Base-by-base conservation (phyloP, 2,329 filamentous ascomycete genomes). In the Claviceps cyperi region DNA sequence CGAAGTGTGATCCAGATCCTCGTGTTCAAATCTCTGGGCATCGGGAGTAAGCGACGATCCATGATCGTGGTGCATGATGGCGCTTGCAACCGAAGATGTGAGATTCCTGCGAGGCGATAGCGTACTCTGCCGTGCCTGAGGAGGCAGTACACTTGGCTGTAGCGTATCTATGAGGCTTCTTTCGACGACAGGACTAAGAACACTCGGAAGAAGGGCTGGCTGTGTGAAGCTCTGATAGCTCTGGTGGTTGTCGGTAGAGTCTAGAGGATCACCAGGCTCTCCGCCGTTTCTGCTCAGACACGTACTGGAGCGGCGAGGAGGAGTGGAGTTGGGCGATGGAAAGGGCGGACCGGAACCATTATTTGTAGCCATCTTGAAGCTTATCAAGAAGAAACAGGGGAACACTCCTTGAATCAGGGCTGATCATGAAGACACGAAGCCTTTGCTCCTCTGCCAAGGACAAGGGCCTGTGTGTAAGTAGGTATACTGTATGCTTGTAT, bases 291-390 rank as follows among this genome's bases (percentile, higher is more conserved):
- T 50, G 55, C 56, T 46, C 32, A 58, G 47, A 37, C 61, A 60
- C 28, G 57, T 57, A 51, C 77, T 80, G 50, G 84, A 88, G 44
- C 81, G 87, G 54, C 85, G 77, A 3, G 82, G 81, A 19, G 86
- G 84, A 50, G 89, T 87, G 38, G 51, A 43, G 2, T 47, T 48
- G 45, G 51, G 41, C 46, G 51, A 41, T 2, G 49, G 17, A 6
- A 50, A 40, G 35, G 50, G 37, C 5, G 51, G 37, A 11, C 22
- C 38, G 22, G 22, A 28, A 9, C 5, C 4, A 21, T 13, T 43
- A 37, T 54, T 57, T 59, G 50, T 60, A 56, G 59, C 52, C 43
- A 45, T 45, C n/a, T 13, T 45, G 9, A 21, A 19, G 43, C 24
- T 3, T 8, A 32, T 32, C 5, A 21, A 11, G 14, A 44, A n/a